phyloP scores from a whole-genome alignment of 2,329 filamentous ascomycete species.

The Paracorniculantispora psalliotae region DNA sequence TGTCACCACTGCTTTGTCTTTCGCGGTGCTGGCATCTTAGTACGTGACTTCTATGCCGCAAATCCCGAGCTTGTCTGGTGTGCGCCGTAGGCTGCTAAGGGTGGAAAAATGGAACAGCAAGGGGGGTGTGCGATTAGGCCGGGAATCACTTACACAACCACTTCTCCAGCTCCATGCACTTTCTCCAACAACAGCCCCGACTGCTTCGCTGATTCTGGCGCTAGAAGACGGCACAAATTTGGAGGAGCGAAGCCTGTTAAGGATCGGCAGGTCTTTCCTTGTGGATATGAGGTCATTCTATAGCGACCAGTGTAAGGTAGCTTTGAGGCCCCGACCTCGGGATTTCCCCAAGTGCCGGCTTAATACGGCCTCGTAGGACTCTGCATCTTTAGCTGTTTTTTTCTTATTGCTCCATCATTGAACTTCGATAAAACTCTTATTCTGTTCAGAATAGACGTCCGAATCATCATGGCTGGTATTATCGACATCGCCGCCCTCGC shows the following conservation, averaged over 20 bases:
- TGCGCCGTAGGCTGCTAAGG: too few species aligned
- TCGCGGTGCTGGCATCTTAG: too few species aligned
- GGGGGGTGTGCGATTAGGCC: not conserved
- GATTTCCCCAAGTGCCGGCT: not conserved
- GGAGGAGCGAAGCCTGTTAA: not conserved
- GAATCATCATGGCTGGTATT: constrained; percentile 20
- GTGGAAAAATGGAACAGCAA: too few species aligned
- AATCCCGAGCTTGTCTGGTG: not conserved
- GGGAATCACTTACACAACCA: not conserved
- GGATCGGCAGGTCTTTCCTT: not conserved
- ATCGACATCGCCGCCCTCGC: constrained; percentile 25
- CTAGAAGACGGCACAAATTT: not conserved
- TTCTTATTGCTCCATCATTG: not conserved
- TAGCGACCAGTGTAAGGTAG: not conserved
- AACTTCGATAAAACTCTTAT: not conserved
- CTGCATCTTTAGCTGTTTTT: not conserved
- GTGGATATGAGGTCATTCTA: not conserved
- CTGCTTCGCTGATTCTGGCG: not conserved
- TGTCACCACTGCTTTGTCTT: not conserved
- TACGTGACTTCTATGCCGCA: not conserved
- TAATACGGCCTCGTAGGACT: not conserved
- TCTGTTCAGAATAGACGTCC: not conserved
- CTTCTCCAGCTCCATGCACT: not conserved
- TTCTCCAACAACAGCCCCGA: not conserved
- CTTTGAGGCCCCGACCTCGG: not conserved